Evolutionary conservation across 148 eudicot species (phyloP).

Genomic region (Rhododendron ovatum): DNA sequence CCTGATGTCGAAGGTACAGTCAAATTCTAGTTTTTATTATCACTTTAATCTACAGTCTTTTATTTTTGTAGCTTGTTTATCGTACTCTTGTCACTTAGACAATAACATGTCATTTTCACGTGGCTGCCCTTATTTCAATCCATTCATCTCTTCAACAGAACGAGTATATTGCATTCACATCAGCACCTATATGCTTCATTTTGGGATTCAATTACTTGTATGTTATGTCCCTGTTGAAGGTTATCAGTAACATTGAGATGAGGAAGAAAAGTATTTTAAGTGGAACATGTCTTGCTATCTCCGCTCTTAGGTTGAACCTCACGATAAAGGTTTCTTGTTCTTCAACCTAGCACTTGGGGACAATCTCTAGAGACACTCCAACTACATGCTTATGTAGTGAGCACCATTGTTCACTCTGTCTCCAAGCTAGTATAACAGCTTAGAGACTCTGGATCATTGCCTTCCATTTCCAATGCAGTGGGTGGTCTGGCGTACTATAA

Average conservation of each 20-base stretch:
- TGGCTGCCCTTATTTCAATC: not conserved
- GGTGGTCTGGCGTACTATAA: not conserved
- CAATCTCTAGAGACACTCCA: not conserved
- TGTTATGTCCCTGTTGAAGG: not conserved
- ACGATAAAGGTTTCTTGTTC: not conserved
- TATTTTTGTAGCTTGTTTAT: not conserved
- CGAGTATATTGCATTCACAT: not conserved
- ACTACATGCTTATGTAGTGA: not conserved
- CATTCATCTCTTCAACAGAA: not conserved
- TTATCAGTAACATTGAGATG: not conserved
- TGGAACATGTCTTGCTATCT: not conserved
- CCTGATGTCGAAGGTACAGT: conserved; percentile 74
- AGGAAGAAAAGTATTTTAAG: not conserved
- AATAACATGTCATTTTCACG: not conserved
- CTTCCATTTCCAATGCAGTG: not conserved
- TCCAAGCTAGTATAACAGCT: not conserved
- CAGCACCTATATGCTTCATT: not conserved
- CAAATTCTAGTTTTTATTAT: not conserved
- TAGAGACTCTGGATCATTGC: not conserved
- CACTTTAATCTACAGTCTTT: not conserved
- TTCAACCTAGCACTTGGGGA: not conserved
- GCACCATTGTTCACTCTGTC: not conserved
- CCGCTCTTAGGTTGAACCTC: not conserved
- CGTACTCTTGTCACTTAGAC: not conserved
- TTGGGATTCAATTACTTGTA: not conserved